Conservation (phyloP, 371 early-diverging fungal species). For the Mucor racemosus region DNA sequence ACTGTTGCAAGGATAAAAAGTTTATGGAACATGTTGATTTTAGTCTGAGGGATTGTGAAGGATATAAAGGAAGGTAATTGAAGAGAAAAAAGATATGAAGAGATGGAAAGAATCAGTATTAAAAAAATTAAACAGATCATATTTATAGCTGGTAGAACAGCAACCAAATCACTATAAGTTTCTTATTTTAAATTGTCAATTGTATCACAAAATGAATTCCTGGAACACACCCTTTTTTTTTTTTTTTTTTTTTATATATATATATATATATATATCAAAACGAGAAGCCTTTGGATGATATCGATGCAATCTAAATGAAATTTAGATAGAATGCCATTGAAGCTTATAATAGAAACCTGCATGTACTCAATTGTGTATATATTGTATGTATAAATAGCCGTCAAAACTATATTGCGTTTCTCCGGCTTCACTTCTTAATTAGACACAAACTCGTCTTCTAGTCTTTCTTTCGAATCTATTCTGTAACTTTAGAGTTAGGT, state of each 20-base stretch:
- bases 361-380: too few relatives aligned
- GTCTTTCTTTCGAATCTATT: constrained; percentile 18
- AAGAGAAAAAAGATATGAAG: constrained; percentile 3
- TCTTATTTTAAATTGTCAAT: not conserved
- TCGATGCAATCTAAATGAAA: too few relatives aligned
- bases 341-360: too few relatives aligned
- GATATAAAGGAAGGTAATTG: not conserved
- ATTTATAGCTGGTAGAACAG: not conserved
- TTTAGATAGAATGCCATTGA: not conserved
- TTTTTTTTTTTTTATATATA: not conserved
- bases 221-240: constrained; percentile 16
- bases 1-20: constrained; percentile 30
- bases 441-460: constrained; percentile 10
- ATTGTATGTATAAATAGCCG: constrained; percentile 5
- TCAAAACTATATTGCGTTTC: constrained; percentile 1
- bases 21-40: constrained; percentile 22
- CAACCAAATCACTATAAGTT: not conserved
- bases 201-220: constrained; percentile 34
- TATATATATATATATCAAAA: too few relatives aligned
- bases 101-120: not conserved
- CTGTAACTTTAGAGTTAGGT: constrained; percentile 10
- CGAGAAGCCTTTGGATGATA: too few relatives aligned
- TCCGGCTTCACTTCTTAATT: constrained; percentile 7
- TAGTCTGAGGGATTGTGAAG: constrained; percentile 9
- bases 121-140: not conserved